Conservation (phyloP, 2,329 filamentous ascomycete genomes). For the Beauveria sp. region DNA sequence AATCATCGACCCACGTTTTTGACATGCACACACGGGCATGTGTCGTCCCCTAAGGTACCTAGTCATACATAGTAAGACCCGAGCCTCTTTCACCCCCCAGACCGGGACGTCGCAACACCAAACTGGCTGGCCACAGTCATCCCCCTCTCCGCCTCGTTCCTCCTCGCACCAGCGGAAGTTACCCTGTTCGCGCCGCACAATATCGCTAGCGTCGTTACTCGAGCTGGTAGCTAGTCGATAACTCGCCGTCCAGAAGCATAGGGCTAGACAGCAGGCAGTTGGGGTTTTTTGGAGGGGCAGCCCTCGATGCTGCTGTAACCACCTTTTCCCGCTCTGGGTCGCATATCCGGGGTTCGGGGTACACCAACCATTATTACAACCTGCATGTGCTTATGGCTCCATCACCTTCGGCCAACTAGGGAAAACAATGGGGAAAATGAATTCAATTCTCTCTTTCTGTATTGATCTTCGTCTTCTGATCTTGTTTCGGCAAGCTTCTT, state of each 20-base stretch:
- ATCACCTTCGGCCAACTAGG: not conserved
- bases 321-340: not conserved
- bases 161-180: constrained; percentile 10
- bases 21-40: too few relatives aligned
- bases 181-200: not conserved
- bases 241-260: not conserved
- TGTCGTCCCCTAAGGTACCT: too few relatives aligned
- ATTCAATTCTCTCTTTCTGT: not conserved
- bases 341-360: constrained; percentile 6
- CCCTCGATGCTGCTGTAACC: constrained; percentile 9
- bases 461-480: not conserved
- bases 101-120: constrained; percentile 2
- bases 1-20: too few relatives aligned
- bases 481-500: not conserved
- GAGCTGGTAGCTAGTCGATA: not conserved
- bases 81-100: not conserved
- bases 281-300: not conserved
- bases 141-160: not conserved
- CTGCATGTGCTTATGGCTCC: not conserved
- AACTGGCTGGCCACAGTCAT: too few relatives aligned
- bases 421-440: too few relatives aligned
- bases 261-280: not conserved
- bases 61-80: too few relatives aligned
- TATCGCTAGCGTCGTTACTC: not conserved
- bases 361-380: not conserved